phyloP scores from a whole-genome alignment of 257 asterid genomes.

The Rubia yunnanensis region DNA sequence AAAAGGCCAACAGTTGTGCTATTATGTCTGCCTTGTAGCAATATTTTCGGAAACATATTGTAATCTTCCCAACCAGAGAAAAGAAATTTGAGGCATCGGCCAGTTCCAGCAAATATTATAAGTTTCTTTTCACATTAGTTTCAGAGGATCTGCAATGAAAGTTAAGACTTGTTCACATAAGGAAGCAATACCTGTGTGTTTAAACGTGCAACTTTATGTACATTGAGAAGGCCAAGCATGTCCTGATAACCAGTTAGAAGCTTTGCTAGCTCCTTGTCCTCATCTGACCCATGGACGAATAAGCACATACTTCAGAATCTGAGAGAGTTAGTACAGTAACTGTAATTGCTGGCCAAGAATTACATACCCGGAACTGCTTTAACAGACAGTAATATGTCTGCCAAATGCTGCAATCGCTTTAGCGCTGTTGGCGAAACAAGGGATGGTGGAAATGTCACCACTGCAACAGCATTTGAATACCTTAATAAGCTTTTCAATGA shows the following conservation, averaged over 20 bases:
- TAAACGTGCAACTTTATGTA: constrained; percentile 85
- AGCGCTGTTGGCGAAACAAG: constrained; percentile 60
- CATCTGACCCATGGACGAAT: constrained; percentile 46
- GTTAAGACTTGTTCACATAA: background rate
- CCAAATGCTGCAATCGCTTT: constrained; percentile 91
- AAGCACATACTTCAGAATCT: constrained; percentile 2
- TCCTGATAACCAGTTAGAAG: constrained; percentile 95
- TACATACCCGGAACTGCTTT: constrained; percentile 76
- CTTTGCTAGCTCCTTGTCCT: constrained; percentile 88
- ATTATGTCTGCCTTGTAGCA: background rate
- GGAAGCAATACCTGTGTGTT: constrained; percentile 63
- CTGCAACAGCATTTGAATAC: constrained; percentile 79
- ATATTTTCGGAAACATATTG: background rate
- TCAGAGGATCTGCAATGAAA: background rate
- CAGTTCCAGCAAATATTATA: background rate
- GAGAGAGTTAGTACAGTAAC: background rate
- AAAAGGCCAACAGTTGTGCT: too few species aligned
- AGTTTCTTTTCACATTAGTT: background rate
- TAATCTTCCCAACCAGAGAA: background rate
- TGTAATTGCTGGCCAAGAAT: background rate
- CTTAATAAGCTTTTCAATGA: constrained; percentile 60
- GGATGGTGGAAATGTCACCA: constrained; percentile 75
- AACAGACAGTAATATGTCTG: constrained; percentile 80
- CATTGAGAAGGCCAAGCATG: constrained; percentile 87
- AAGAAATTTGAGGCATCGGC: background rate